These are phyloP conservation scores for Allomyces macrogynus DNA, from an alignment of 192 early-diverging fungal genomes.

Conservation along the genomic window DNA sequence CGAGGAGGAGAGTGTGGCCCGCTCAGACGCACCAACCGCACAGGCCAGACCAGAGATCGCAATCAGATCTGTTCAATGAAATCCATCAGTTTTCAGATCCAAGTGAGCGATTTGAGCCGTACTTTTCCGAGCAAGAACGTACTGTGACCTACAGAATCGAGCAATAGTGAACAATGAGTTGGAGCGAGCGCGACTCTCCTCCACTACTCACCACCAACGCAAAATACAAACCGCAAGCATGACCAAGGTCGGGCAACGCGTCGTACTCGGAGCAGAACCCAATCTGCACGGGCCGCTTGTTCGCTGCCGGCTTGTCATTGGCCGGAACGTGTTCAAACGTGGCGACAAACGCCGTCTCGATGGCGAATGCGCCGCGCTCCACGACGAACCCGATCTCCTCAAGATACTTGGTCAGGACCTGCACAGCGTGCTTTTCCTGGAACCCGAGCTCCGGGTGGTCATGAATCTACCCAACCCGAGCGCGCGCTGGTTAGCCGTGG, in stretches of 20 bases:
- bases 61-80: constrained; percentile 38
- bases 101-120: no score
- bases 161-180: no score
- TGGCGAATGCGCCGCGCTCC: constrained; percentile 28
- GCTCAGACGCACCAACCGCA: constrained; percentile 11
- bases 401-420: constrained; percentile 41
- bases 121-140: no score
- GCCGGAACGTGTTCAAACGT: constrained; percentile 21
- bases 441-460: background rate
- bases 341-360: constrained; percentile 58
- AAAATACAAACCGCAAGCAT: constrained; percentile 27
- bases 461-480: background rate
- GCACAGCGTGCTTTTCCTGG: constrained; percentile 32
- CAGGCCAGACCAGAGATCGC: constrained; percentile 43
- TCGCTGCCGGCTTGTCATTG: constrained; percentile 4
- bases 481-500: no score
- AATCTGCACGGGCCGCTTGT: constrained; percentile 18
- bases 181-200: no score
- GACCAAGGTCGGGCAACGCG: constrained; percentile 41
- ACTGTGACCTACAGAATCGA: no score
- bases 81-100: no score
- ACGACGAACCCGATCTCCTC: constrained; percentile 39
- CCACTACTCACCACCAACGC: no score
- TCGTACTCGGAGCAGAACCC: constrained; percentile 46
- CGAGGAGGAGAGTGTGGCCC: no score